phyloP scores from a whole-genome alignment of 805 yeast genomes.

The Yamadazyma scolyti region DNA sequence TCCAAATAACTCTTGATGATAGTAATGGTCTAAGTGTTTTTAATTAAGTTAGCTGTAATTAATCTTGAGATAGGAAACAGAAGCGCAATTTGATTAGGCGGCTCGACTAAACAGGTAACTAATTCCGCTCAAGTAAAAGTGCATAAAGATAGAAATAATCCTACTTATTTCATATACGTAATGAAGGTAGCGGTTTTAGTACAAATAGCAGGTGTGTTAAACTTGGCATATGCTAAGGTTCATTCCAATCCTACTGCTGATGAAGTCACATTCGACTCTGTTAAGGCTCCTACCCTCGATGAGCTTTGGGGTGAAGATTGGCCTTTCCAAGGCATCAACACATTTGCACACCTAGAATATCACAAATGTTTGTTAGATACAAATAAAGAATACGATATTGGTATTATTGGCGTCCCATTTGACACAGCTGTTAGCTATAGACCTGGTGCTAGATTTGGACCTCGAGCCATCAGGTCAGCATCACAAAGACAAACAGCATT shows the following conservation, averaged over 20 bases:
- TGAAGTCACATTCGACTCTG: constrained; percentile 7
- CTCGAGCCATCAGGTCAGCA: constrained; percentile 63
- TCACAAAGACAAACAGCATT: constrained; percentile 66
- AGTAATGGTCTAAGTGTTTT: too few species aligned
- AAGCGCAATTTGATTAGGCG: background rate
- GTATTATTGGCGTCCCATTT: constrained; percentile 74
- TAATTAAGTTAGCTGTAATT: too few species aligned
- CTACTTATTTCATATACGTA: too few species aligned
- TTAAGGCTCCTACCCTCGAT: constrained; percentile 39
- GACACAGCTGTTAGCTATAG: constrained; percentile 80
- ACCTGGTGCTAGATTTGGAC: constrained; percentile 84
- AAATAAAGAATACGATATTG: constrained; percentile 57
- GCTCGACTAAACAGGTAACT: constrained; percentile 1
- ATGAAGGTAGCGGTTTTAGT: constrained; percentile 1
- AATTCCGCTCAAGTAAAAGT: constrained; percentile 1
- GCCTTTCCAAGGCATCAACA: constrained; percentile 66
- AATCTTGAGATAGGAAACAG: constrained; percentile 1
- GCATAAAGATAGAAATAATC: too few species aligned
- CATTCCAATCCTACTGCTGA: constrained; percentile 6
- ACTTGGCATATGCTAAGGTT: constrained; percentile 2
- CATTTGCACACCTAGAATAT: constrained; percentile 72
- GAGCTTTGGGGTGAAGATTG: constrained; percentile 71
- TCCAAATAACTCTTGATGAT: too few species aligned
- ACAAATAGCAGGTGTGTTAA: background rate
- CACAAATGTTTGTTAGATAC: constrained; percentile 53